Evolutionary conservation across 352 stramenopile species (phyloP).

Genomic region (Globisporangium abappressorium): DNA sequence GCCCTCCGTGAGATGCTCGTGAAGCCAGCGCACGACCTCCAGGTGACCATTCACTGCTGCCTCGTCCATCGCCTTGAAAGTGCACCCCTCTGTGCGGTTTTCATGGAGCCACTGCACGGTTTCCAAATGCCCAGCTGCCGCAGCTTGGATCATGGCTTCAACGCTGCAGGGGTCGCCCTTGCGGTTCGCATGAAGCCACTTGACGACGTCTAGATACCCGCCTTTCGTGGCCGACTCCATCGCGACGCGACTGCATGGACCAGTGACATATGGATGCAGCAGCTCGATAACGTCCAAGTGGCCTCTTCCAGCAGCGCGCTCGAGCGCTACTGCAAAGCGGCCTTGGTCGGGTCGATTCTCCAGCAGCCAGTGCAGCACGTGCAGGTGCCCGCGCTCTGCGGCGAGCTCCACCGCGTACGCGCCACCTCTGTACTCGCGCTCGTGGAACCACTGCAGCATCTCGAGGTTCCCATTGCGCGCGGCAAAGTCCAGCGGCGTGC

Average conservation of each 20-base stretch:
- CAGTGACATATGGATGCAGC: not conserved
- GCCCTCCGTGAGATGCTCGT: no score
- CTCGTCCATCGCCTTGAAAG: constrained; percentile 15
- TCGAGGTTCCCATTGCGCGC: constrained; percentile 7
- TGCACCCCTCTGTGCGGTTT: not conserved
- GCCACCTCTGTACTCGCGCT: not conserved
- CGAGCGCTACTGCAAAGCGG: not conserved
- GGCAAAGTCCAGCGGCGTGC: constrained; percentile 7
- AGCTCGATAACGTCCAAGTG: not conserved
- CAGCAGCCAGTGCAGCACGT: not conserved
- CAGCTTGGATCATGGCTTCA: no score
- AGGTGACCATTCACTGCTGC: no score
- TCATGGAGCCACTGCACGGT: no score
- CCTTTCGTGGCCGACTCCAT: no score
- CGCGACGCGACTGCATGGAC: not conserved
- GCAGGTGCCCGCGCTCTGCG: not conserved
- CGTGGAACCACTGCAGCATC: constrained; percentile 6
- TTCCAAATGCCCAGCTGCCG: no score
- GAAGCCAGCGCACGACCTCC: no score
- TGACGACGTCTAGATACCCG: not conserved
- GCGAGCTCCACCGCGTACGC: not conserved
- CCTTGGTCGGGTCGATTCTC: not conserved
- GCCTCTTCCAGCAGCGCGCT: not conserved
- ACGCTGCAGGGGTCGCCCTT: no score
- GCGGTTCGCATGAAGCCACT: not conserved